Evolutionary conservation across 2,329 filamentous ascomycete genomes (phyloP), one percentile per base, ranked within the genome.

Genomic region (Colletotrichum sojae): DNA sequence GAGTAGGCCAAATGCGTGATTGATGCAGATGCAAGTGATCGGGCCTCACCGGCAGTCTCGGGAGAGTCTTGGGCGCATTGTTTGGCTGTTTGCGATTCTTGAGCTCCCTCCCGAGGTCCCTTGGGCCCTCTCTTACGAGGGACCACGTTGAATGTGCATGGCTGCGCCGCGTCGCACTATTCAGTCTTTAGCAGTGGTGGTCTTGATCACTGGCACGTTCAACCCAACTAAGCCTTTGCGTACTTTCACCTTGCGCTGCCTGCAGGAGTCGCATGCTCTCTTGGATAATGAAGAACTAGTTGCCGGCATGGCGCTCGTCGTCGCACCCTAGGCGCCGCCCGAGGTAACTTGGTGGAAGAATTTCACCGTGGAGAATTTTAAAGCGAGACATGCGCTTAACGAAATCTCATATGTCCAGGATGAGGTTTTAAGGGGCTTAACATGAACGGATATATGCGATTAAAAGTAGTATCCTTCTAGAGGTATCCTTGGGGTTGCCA

Each of bases 101-200:
- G 22, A 6, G 25, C 22, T 2, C 25, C 48, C 31, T 27, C 56
- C 20, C 43, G 40, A 36, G 56, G 56, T 13, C 40, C 48, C 4
- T 58, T 58, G 2, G 56, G 43, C 5, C 56, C 56, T 36, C 43
- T 48, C 18, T 49, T 58, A 2, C 43, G 56, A 39, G 56, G 56
- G 1, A 58, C 27, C 1, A 39, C 25, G 3, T 36, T 48, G 43
- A 58, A 58, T 1, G 56, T 58, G n/a, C 55, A 57, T 20, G 43
- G 55, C 55, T 58, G 55, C n/a, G 22, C 36, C 2, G 55, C 43
- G 45, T 48, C 55, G 16, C 55, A 58, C 55, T 58, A 6, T 15
- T 10, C 10, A 16, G 8, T 18, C 25, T 58, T n/a, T 22, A 22
- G 22, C 22, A 22, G 22, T 22, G 22, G 22, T 22, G 22, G 22